These are phyloP conservation scores for Omphalotus guepiniiformis DNA, from an alignment of 768 basidiomycete genomes.

Conservation along the genomic window DNA sequence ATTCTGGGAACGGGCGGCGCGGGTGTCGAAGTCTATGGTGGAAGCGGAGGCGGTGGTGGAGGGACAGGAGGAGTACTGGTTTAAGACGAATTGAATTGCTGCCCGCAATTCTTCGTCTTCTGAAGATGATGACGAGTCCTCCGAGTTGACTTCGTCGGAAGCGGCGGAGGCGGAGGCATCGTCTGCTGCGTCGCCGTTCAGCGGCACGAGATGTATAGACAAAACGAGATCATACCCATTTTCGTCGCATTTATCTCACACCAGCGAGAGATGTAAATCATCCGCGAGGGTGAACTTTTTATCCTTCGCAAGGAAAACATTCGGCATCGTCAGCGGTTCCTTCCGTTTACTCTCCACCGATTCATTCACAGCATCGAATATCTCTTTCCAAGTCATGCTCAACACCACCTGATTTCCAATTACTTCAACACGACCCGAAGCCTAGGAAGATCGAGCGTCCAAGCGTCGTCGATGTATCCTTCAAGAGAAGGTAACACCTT, in stretches of 20 bases:
- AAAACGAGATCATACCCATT: slow-evolving; percentile 75
- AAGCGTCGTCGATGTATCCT: slow-evolving; percentile 91
- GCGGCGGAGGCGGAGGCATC: too few species aligned
- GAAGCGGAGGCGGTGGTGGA: too few species aligned
- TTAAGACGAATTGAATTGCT: too few species aligned
- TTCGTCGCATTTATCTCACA: slow-evolving; percentile 95
- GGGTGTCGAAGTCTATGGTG: slow-evolving; percentile 74
- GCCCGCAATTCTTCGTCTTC: too few species aligned
- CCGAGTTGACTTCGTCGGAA: too few species aligned
- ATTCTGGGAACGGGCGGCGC: slow-evolving; percentile 65
- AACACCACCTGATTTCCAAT: slow-evolving; percentile 40
- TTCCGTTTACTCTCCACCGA: slow-evolving; percentile 56
- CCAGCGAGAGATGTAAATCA: slow-evolving; percentile 69
- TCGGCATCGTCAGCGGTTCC: slow-evolving; percentile 61
- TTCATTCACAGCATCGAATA: slow-evolving; percentile 73
- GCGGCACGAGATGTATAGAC: slow-evolving; percentile 41
- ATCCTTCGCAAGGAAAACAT: slow-evolving; percentile 77
- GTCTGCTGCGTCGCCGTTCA: slow-evolving; percentile 45
- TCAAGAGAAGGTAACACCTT: slow-evolving; percentile 79
- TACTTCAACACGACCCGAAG: slow-evolving; percentile 75
- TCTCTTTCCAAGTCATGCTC: slow-evolving; percentile 65
- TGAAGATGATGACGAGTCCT: too few species aligned
- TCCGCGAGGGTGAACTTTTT: slow-evolving; percentile 73
- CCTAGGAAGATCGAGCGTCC: slow-evolving; percentile 72
- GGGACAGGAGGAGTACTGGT: too few species aligned